These are phyloP conservation scores for Thielaviopsis ethacetica DNA, from an alignment of 2,329 filamentous ascomycete species.

Conservation along the genomic window DNA sequence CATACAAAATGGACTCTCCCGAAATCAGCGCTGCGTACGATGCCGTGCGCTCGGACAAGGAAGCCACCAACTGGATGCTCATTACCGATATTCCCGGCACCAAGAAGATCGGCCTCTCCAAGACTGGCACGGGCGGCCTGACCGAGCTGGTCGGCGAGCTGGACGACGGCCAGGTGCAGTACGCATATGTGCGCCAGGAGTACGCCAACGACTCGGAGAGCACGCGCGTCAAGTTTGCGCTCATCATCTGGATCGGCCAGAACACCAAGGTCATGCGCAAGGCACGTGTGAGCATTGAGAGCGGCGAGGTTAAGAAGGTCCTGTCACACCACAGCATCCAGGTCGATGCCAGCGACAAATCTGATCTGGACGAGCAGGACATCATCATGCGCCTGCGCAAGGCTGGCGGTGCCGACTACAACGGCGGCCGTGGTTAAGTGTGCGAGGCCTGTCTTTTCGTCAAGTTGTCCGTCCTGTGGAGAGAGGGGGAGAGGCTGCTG, in stretches of 20 bases:
- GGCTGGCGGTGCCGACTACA: slow-evolving; percentile 56
- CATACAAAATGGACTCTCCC: slow-evolving; percentile 27
- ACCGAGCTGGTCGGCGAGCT: slow-evolving; percentile 38
- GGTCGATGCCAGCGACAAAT: slow-evolving; percentile 42
- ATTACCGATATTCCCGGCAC: slow-evolving; percentile 43
- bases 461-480: background rate
- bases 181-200: slow-evolving; percentile 49
- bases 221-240: slow-evolving; percentile 50
- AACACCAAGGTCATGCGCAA: slow-evolving; percentile 52
- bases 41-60: slow-evolving; percentile 49
- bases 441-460: background rate
- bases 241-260: slow-evolving; percentile 53
- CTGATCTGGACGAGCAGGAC: slow-evolving; percentile 44
- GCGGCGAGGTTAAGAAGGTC: slow-evolving; percentile 45
- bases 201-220: slow-evolving; percentile 57
- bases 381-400: slow-evolving; percentile 45
- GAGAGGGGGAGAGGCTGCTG: background rate
- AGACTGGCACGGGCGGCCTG: slow-evolving; percentile 44
- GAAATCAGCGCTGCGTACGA: slow-evolving; percentile 50
- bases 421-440: slow-evolving; percentile 41
- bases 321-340: slow-evolving; percentile 49
- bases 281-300: slow-evolving; percentile 51
- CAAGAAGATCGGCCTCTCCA: slow-evolving; percentile 37
- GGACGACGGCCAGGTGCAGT: slow-evolving; percentile 44
- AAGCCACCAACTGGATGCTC: slow-evolving; percentile 49